These are phyloP conservation scores for Flaveria bidentis DNA, from an alignment of 129 eudicot genomes.

Conservation along the genomic window DNA sequence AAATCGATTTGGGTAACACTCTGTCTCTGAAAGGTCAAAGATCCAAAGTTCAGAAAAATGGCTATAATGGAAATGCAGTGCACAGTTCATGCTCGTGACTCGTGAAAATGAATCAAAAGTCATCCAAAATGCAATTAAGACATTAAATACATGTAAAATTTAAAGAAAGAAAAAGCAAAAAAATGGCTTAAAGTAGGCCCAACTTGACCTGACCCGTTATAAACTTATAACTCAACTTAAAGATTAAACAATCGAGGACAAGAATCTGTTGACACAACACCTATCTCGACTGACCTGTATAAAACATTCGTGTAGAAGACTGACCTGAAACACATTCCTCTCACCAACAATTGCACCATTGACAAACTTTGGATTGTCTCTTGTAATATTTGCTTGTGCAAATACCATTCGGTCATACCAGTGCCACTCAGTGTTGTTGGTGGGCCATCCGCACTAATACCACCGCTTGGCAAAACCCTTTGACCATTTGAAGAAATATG, in stretches of 20 bases:
- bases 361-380: conserved; percentile 80
- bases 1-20: neutral
- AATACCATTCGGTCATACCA: conserved; percentile 86
- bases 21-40: neutral
- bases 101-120: neutral
- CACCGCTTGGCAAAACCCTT: conserved; percentile 71
- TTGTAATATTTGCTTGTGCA: conserved; percentile 79
- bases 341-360: conserved; percentile 93
- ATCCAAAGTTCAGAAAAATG: neutral
- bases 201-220: neutral
- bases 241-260: neutral
- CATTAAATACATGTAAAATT: neutral
- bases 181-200: neutral
- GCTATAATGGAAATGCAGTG: neutral
- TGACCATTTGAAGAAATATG: conserved; percentile 69
- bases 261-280: neutral
- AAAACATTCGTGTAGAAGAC: neutral
- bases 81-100: neutral
- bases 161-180: neutral
- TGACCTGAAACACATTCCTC: conserved; percentile 85
- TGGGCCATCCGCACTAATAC: conserved; percentile 84
- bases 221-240: neutral
- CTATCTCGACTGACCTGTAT: neutral
- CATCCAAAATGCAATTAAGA: neutral
- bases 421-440: conserved; percentile 91